These are phyloP conservation scores for Syzygium grande DNA, from an alignment of 345 rosid species.

Conservation along the genomic window DNA sequence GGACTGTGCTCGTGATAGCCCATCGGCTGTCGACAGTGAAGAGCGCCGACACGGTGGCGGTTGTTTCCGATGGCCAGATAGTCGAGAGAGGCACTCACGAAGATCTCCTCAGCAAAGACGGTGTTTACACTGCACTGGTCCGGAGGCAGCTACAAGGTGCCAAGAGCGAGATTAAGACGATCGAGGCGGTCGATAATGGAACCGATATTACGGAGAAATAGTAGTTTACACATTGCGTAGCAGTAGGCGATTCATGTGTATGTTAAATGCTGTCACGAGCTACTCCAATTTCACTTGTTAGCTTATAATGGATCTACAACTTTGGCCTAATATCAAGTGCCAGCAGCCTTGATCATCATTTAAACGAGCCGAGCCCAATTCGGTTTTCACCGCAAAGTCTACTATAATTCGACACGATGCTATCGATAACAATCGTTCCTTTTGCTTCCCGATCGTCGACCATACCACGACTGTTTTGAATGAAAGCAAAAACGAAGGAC, in stretches of 20 bases:
- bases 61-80: conserved; percentile 78
- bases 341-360: neutral
- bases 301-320: neutral
- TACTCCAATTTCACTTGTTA: neutral
- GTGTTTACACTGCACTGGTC: conserved; percentile 61
- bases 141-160: conserved; percentile 50
- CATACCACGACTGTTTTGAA: neutral
- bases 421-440: neutral
- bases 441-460: neutral
- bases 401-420: neutral
- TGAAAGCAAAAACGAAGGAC: neutral
- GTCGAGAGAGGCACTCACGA: conserved; percentile 52
- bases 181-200: neutral
- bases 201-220: neutral
- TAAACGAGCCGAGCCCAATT: neutral
- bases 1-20: conserved; percentile 93
- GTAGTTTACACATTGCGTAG: neutral
- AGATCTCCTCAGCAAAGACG: conserved; percentile 40
- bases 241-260: neutral
- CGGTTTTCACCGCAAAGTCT: neutral
- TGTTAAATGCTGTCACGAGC: neutral
- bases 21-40: conserved; percentile 77
- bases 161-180: neutral
- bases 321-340: neutral
- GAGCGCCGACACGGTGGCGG: conserved; percentile 78